phyloP scores from a whole-genome alignment of 2,329 filamentous ascomycete genomes.

The Sporothrix sp. region DNA sequence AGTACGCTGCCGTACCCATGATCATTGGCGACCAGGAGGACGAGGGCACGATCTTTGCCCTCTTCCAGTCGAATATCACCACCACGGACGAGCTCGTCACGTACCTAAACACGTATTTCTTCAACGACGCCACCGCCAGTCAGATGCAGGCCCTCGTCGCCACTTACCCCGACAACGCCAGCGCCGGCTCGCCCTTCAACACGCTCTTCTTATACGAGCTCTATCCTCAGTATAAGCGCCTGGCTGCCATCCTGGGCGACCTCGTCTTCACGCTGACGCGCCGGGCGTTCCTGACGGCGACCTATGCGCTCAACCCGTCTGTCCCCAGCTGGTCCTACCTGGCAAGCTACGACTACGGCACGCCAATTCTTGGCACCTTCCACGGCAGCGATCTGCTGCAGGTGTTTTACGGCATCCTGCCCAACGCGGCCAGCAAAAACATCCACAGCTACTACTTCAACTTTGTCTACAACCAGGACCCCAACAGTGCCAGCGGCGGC shows the following conservation, averaged over 20 bases:
- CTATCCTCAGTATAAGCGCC: constrained; percentile 68
- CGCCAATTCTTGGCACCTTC: constrained; percentile 64
- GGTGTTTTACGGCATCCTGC: constrained; percentile 55
- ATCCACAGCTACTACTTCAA: constrained; percentile 62
- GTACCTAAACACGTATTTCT: constrained; percentile 54
- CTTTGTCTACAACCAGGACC: constrained; percentile 61
- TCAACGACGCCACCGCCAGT: constrained; percentile 41
- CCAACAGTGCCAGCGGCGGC: constrained; percentile 43
- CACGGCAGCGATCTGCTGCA: constrained; percentile 62
- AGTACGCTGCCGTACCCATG: constrained; percentile 39
- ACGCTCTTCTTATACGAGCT: constrained; percentile 59
- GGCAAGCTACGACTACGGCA: constrained; percentile 59
- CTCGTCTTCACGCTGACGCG: constrained; percentile 64
- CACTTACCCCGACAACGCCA: constrained; percentile 49
- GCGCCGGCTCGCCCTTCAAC: constrained; percentile 60
- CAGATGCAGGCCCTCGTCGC: constrained; percentile 48
- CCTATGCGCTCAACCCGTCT: constrained; percentile 38
- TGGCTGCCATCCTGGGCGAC: constrained; percentile 67
- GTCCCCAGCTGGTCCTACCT: constrained; percentile 69
- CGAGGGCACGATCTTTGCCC: constrained; percentile 64
- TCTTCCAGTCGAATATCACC: constrained; percentile 60
- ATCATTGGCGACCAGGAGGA: constrained; percentile 68
- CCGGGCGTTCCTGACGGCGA: constrained; percentile 48
- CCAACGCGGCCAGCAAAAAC: constrained; percentile 50
- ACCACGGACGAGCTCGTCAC: constrained; percentile 46